Evolutionary conservation across 371 early-diverging fungal species (phyloP).

Genomic region (Rhizopus sp.): DNA sequence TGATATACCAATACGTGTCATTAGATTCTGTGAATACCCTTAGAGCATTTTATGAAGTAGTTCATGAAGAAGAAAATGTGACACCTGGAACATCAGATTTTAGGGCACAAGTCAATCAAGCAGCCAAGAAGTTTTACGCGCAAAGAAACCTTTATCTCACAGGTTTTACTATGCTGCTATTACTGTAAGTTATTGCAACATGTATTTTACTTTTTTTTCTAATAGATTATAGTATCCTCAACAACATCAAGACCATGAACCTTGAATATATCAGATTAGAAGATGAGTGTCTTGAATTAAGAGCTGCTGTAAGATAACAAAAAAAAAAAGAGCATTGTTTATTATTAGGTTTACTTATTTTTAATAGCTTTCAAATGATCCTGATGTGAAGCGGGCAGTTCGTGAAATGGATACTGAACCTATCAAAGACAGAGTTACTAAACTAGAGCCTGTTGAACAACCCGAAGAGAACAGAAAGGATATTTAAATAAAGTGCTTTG

Average conservation of each 20-base stretch:
- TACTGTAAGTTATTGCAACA: constrained; percentile 19
- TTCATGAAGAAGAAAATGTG: constrained; percentile 31
- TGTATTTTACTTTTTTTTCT: too few species aligned
- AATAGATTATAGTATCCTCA: constrained; percentile 20
- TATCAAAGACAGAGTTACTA: constrained; percentile 17
- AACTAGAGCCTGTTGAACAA: constrained; percentile 26
- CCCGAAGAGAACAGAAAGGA: constrained; percentile 16
- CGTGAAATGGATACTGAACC: constrained; percentile 23
- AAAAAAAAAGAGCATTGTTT: not conserved
- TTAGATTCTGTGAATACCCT: constrained; percentile 68
- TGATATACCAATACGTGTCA: not conserved
- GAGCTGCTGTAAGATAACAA: constrained; percentile 22
- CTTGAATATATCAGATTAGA: constrained; percentile 27
- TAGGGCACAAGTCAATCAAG: constrained; percentile 58
- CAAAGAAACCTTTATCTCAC: constrained; percentile 80
- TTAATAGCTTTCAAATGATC: constrained; percentile 20
- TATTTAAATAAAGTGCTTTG: constrained; percentile 9
- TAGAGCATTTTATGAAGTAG: constrained; percentile 36
- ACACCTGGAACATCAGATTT: constrained; percentile 31
- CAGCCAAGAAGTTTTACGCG: constrained; percentile 79
- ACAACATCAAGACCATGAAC: constrained; percentile 24
- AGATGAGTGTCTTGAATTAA: constrained; percentile 25
- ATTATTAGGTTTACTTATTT: not conserved
- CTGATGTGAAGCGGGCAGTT: constrained; percentile 16
- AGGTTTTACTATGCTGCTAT: constrained; percentile 28